Evolutionary conservation across 2,329 filamentous ascomycete species (phyloP).

Genomic region (Paracoccidioides brasiliensis): DNA sequence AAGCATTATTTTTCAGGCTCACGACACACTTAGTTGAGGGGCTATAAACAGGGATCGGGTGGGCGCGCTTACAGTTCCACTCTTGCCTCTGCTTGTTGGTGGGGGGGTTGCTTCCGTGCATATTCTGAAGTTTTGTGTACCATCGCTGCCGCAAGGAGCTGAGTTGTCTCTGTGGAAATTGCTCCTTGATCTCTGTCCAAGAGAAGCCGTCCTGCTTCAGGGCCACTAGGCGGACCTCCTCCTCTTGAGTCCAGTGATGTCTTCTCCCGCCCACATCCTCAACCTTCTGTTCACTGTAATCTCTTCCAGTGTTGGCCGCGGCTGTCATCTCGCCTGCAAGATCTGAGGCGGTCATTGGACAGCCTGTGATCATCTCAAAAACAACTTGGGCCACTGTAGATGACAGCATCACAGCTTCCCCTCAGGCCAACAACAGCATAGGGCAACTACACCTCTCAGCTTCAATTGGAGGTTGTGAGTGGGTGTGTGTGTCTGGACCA

Average conservation of each 20-base stretch:
- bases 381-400: no score
- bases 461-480: not conserved
- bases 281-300: not conserved
- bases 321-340: no score
- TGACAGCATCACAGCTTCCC: not conserved
- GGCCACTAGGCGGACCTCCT: no score
- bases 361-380: no score
- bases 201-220: not conserved
- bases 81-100: not conserved
- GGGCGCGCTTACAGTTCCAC: not conserved
- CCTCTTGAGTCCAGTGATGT: not conserved
- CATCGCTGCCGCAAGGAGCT: constrained; percentile 1
- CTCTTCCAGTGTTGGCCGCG: not conserved
- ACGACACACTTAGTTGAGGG: not conserved
- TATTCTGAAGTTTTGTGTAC: not conserved
- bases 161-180: not conserved
- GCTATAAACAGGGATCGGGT: not conserved
- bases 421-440: not conserved
- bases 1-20: not conserved
- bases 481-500: not conserved
- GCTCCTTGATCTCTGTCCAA: not conserved
- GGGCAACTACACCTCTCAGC: not conserved
- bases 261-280: not conserved
- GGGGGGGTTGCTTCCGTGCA: no score
- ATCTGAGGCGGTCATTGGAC: no score